Evolutionary conservation across 805 yeast genomes (phyloP).

Genomic region (Candida nonsorbophila): DNA sequence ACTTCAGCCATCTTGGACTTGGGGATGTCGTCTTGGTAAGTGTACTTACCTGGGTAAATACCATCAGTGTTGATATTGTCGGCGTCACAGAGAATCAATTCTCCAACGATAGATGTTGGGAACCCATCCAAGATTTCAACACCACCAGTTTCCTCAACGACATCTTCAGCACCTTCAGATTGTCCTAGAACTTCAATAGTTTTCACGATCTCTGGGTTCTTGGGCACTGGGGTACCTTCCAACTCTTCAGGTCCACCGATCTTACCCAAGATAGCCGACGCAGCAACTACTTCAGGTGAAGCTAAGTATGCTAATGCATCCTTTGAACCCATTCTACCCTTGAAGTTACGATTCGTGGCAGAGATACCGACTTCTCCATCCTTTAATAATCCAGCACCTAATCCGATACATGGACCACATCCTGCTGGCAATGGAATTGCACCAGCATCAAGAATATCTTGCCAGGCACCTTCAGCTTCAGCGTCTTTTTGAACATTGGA

Average conservation of each 20-base stretch:
- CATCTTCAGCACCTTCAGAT: constrained; percentile 25
- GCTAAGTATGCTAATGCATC: constrained; percentile 95
- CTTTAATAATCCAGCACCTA: constrained; percentile 89
- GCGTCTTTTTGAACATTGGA: constrained; percentile 91
- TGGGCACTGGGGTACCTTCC: constrained; percentile 42
- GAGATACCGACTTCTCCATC: constrained; percentile 98
- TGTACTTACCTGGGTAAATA: constrained; percentile 97
- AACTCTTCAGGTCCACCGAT: constrained; percentile 92
- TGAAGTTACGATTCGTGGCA: constrained; percentile 97
- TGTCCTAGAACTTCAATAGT: constrained; percentile 24
- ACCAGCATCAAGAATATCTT: constrained; percentile 83
- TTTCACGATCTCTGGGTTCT: constrained; percentile 46
- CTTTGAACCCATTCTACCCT: constrained; percentile 98
- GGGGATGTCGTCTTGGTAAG: constrained; percentile 96
- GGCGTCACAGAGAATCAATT: constrained; percentile 90
- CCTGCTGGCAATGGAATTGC: constrained; percentile 96
- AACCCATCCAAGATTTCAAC: constrained; percentile 86
- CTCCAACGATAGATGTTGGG: constrained; percentile 87
- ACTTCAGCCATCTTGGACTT: constrained; percentile 97
- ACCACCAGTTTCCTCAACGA: constrained; percentile 30
- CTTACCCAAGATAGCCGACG: constrained; percentile 92
- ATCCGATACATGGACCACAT: constrained; percentile 98
- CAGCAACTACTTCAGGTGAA: constrained; percentile 97
- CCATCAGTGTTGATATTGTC: constrained; percentile 98
- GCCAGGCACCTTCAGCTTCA: constrained; percentile 88